phyloP scores from a whole-genome alignment of 352 stramenopile species.

The Phytophthora boehmeriae region DNA sequence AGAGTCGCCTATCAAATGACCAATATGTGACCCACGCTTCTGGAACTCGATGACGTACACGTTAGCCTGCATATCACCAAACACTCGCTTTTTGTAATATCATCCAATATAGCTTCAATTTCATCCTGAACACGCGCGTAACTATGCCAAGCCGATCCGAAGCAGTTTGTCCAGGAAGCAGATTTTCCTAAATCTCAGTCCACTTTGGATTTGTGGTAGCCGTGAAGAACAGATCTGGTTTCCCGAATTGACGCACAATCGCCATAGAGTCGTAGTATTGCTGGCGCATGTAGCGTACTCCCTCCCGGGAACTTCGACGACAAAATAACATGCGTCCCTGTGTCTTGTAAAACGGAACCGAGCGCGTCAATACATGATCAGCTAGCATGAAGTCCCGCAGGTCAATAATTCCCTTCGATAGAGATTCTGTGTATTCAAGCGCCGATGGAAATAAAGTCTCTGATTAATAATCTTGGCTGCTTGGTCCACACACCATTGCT shows the following conservation, averaged over 20 bases:
- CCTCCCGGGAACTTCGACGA: background rate
- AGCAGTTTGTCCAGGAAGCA: constrained; percentile 13
- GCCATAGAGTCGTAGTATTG: constrained; percentile 50
- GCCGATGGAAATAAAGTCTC: background rate
- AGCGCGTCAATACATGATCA: background rate
- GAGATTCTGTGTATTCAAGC: background rate
- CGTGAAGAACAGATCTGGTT: constrained; percentile 56
- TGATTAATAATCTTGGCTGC: constrained; percentile 4
- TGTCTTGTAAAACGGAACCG: background rate
- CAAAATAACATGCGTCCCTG: constrained; percentile 2
- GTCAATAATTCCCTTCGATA: background rate
- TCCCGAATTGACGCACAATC: constrained; percentile 37
- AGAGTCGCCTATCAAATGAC: constrained; percentile 33
- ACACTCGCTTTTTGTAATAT: constrained; percentile 32
- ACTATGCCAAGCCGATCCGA: constrained; percentile 24
- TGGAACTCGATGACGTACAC: constrained; percentile 53
- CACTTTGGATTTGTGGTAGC: constrained; percentile 52
- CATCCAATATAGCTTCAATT: constrained; percentile 24
- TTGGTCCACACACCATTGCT: constrained; percentile 8
- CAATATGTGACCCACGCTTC: constrained; percentile 54
- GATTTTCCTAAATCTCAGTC: constrained; percentile 33
- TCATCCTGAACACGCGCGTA: constrained; percentile 22
- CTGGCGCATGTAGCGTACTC: constrained; percentile 17
- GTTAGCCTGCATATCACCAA: constrained; percentile 18
- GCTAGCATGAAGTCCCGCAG: constrained; percentile 1